phyloP scores from a whole-genome alignment of 2,329 filamentous ascomycete genomes.

The Sporothrix variecibatus region DNA sequence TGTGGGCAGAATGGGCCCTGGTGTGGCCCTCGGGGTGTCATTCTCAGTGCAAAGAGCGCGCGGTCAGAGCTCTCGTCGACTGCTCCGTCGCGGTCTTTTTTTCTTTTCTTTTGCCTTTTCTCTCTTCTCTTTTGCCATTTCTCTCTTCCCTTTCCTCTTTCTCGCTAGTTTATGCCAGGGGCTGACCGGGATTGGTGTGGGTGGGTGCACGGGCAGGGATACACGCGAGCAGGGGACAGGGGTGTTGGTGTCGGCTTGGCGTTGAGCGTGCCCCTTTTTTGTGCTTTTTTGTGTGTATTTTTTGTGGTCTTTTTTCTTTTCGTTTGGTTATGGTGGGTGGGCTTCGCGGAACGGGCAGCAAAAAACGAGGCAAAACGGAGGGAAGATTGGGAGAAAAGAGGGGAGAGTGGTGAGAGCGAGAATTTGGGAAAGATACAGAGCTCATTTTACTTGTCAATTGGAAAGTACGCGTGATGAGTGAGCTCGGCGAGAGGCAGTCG shows the following conservation, averaged over 20 bases:
- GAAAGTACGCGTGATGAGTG: not conserved
- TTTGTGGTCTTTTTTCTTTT: not conserved
- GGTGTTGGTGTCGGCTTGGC: constrained; percentile 8
- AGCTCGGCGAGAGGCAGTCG: not conserved
- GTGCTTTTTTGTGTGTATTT: constrained; percentile 4
- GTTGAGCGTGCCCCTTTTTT: constrained; percentile 22
- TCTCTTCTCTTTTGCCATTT: not conserved
- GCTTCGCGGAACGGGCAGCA: not conserved
- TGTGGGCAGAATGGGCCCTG: not conserved
- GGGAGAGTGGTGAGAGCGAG: not conserved
- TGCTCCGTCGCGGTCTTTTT: not conserved
- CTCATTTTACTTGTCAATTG: not conserved
- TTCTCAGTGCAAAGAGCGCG: constrained; percentile 2
- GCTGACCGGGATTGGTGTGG: constrained; percentile 1
- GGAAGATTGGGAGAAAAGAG: not conserved
- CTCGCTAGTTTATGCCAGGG: constrained; percentile 3
- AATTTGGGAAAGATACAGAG: not conserved
- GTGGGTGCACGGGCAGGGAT: constrained; percentile 23
- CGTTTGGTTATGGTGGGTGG: not conserved
- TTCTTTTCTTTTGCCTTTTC: not conserved
- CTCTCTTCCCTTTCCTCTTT: not conserved
- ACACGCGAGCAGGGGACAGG: constrained; percentile 1
- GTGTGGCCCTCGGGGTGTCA: not conserved
- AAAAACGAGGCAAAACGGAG: constrained; percentile 11
- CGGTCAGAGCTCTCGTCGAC: constrained; percentile 22